Percentiles rank a stretch among this genome's conserved stretches.
Conservation (phyloP, 2,329 filamentous ascomycete species). For the Dothideomycetidae sp. region DNA sequence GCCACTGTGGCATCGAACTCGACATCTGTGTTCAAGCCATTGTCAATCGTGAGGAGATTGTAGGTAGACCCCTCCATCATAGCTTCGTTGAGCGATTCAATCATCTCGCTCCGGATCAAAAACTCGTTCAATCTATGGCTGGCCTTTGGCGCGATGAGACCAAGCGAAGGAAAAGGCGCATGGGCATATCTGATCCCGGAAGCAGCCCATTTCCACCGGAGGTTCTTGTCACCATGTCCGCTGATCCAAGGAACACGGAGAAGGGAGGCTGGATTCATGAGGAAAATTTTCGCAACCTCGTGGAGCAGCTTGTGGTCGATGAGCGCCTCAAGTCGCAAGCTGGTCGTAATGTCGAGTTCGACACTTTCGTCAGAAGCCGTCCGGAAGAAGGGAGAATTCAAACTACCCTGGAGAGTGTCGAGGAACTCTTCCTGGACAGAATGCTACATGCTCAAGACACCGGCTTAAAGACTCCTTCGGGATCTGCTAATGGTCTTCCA, state of each 20-base stretch:
- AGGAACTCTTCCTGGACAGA: slow-evolving; percentile 67
- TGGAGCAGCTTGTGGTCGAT: slow-evolving; percentile 47
- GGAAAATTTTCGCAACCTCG: slow-evolving; percentile 57
- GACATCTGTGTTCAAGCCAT: slow-evolving; percentile 86
- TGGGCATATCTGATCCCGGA: slow-evolving; percentile 48
- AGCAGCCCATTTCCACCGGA: slow-evolving; percentile 71
- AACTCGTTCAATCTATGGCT: slow-evolving; percentile 86
- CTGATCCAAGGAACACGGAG: slow-evolving; percentile 56
- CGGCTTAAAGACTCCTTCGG: background rate
- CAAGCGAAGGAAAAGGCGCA: slow-evolving; percentile 56
- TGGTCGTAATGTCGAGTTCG: slow-evolving; percentile 40
- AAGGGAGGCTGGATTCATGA: slow-evolving; percentile 88
- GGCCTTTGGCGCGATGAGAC: slow-evolving; percentile 86
- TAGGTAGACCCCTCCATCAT: slow-evolving; percentile 68
- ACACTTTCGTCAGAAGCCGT: slow-evolving; percentile 44
- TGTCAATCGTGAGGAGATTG: slow-evolving; percentile 61
- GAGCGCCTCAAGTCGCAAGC: slow-evolving; percentile 42
- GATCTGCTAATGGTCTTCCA: background rate
- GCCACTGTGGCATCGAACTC: slow-evolving; percentile 78
- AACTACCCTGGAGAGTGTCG: slow-evolving; percentile 68
- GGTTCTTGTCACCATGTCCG: slow-evolving; percentile 76
- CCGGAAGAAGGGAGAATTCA: slow-evolving; percentile 42
- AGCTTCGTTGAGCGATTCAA: slow-evolving; percentile 63
- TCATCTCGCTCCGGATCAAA: slow-evolving; percentile 52
- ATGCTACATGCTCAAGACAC: slow-evolving; percentile 23